Percentiles rank a stretch among this genome's conserved stretches.
These are phyloP conservation scores for Penicillium antarcticum DNA, from an alignment of 495 filamentous ascomycete genomes.

Conservation along the genomic window DNA sequence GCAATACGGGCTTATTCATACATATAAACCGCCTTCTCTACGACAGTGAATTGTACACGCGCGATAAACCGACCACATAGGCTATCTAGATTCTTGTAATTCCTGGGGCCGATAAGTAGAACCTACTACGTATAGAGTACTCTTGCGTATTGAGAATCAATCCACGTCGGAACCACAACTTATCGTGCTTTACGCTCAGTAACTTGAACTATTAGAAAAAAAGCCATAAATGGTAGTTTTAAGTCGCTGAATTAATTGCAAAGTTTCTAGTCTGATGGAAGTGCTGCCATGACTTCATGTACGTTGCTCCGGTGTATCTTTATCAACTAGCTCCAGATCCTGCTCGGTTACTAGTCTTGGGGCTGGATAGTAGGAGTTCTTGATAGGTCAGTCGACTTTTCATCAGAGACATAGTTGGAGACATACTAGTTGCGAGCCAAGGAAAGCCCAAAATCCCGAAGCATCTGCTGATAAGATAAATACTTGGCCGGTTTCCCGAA, in stretches of 20 bases:
- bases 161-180: too few species aligned
- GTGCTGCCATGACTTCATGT: background rate
- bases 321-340: background rate
- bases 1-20: background rate
- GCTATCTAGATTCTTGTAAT: too few species aligned
- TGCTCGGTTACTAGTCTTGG: conserved; percentile 1
- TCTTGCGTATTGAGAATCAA: too few species aligned
- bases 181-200: too few species aligned
- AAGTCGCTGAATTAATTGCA: too few species aligned
- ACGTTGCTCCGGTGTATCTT: background rate
- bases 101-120: too few species aligned
- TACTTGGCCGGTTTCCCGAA: conserved; percentile 18
- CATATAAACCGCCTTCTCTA: background rate
- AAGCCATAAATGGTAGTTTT: too few species aligned
- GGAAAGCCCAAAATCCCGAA: conserved; percentile 20
- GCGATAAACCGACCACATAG: too few species aligned
- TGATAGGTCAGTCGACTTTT: conserved; percentile 1
- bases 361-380: conserved; percentile 3
- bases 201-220: too few species aligned
- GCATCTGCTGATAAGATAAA: conserved; percentile 15
- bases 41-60: too few species aligned
- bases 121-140: too few species aligned
- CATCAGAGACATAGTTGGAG: background rate
- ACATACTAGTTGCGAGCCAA: conserved; percentile 15
- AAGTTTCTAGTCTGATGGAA: too few species aligned